Conservation (phyloP, 768 basidiomycete genomes). For the Hygrophoropsis aurantiaca region DNA sequence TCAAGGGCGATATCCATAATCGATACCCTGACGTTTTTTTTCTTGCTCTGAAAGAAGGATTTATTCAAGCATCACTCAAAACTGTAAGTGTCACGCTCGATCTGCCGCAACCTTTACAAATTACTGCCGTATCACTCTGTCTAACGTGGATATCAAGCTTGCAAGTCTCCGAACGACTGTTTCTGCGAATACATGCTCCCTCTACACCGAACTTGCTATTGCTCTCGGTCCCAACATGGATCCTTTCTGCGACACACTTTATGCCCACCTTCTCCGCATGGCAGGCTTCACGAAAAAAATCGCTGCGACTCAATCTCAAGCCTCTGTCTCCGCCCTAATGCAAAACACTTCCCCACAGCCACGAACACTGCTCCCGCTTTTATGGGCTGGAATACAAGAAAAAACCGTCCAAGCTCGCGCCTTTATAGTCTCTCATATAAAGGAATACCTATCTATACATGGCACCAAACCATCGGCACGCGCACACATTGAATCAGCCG, state of each 20-base stretch:
- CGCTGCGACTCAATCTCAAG: constrained; percentile 82
- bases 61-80: constrained; percentile 82
- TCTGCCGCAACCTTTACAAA: neutral
- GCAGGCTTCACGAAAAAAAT: constrained; percentile 92
- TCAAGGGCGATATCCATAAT: constrained; percentile 79
- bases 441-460: constrained; percentile 73
- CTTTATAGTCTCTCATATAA: constrained; percentile 68
- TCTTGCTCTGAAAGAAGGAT: constrained; percentile 69
- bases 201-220: constrained; percentile 73
- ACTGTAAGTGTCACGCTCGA: constrained; percentile 52
- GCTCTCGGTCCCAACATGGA: constrained; percentile 72
- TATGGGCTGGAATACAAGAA: constrained; percentile 72
- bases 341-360: constrained; percentile 70
- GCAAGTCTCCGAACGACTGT: constrained; percentile 91
- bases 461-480: too few relatives aligned
- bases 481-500: constrained; percentile 65
- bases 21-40: constrained; percentile 78
- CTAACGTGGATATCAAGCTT: constrained; percentile 60
- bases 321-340: constrained; percentile 66
- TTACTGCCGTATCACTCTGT: neutral
- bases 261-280: constrained; percentile 82
- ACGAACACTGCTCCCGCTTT: constrained; percentile 61
- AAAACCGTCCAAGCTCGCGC: constrained; percentile 78
- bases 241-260: constrained; percentile 72
- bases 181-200: constrained; percentile 69